Conservation (phyloP, 2,329 filamentous ascomycete genomes). For the Fusarium mangiferae region DNA sequence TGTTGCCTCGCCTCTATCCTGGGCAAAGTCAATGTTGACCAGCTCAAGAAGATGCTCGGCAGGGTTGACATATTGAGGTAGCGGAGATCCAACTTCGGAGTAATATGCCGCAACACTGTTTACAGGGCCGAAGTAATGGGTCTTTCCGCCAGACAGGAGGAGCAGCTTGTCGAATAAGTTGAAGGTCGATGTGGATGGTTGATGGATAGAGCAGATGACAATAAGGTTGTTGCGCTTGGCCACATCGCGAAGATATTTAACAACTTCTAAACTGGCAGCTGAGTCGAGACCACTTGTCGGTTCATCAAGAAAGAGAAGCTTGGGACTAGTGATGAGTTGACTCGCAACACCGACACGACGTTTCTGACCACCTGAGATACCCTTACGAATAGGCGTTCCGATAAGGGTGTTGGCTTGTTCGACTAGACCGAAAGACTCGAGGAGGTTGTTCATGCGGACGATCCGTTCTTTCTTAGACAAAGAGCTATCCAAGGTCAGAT, state of each 20-base stretch:
- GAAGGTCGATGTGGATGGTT: slow-evolving; percentile 83
- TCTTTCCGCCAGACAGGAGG: slow-evolving; percentile 75
- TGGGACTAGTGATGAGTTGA: slow-evolving; percentile 82
- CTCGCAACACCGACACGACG: slow-evolving; percentile 81
- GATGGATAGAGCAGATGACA: slow-evolving; percentile 85
- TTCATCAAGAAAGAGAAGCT: slow-evolving; percentile 85
- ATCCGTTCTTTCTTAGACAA: slow-evolving; percentile 65
- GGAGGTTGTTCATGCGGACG: slow-evolving; percentile 71
- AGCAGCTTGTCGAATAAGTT: slow-evolving; percentile 83
- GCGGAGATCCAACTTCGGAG: slow-evolving; percentile 64
- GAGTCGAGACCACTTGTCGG: slow-evolving; percentile 87
- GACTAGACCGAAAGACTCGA: slow-evolving; percentile 78
- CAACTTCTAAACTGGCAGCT: slow-evolving; percentile 78
- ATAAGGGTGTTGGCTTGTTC: slow-evolving; percentile 77
- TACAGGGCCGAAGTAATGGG: slow-evolving; percentile 78
- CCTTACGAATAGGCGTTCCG: slow-evolving; percentile 84
- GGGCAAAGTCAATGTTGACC: slow-evolving; percentile 79
- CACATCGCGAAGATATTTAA: slow-evolving; percentile 75
- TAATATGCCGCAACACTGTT: slow-evolving; percentile 71
- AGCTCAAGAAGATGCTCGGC: slow-evolving; percentile 84
- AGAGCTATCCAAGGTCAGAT: slow-evolving; percentile 39
- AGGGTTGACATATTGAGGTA: slow-evolving; percentile 79
- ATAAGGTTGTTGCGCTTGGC: slow-evolving; percentile 76
- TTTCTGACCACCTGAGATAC: slow-evolving; percentile 88
- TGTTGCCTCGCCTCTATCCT: slow-evolving; percentile 56